Evolutionary conservation across 352 stramenopile genomes (phyloP), one percentile per base, ranked within the genome.

Genomic region (Ophiocytium majus): DNA sequence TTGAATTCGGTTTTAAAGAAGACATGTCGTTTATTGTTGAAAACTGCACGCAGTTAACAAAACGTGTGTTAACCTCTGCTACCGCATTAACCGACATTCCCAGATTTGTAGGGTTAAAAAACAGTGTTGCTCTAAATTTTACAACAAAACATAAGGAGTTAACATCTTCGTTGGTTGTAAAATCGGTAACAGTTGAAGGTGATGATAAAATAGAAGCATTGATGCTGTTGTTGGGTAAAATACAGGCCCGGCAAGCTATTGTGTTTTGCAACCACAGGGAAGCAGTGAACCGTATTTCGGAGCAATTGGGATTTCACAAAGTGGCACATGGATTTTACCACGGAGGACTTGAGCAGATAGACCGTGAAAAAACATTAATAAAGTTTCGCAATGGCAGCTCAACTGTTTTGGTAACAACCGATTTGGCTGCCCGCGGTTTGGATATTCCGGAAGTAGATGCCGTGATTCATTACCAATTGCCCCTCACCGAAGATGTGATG

Each of bases 131-230:
- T 23, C 28, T 71, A 28, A 71, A 71, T 71, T 71, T 23, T 71
- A 71, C 57, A 23, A 71, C 57, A 71, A 71, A 71, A 23, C 57
- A 71, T 71, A 23, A 71, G 23, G 19, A 71, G 57, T 71, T 71
- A 71, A 71, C 23, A 71, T 71, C 57, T 23, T 23, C 57, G 28
- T 28, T 71, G 57, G 57, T 71, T 23, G 28, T 71, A 71, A 71
- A 71, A 28, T 23, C 57, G 28, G 57, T 71, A 28, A 23, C 19
- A 23, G 57, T 71, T 71, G 57, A 71, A 28, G 57, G 57, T 71
- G 57, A 71, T 71, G 57, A 71, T 71, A 71, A 71, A 71, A 23
- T 71, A 71, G 57, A 71, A 71, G 57, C 57, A 28, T 71, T 71
- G 28, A 71, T 71, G 57, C 28, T 71, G 57, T 71, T 71, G 57